phyloP scores from a whole-genome alignment of 2,329 filamentous ascomycete species.

The Pyricularia sp. region DNA sequence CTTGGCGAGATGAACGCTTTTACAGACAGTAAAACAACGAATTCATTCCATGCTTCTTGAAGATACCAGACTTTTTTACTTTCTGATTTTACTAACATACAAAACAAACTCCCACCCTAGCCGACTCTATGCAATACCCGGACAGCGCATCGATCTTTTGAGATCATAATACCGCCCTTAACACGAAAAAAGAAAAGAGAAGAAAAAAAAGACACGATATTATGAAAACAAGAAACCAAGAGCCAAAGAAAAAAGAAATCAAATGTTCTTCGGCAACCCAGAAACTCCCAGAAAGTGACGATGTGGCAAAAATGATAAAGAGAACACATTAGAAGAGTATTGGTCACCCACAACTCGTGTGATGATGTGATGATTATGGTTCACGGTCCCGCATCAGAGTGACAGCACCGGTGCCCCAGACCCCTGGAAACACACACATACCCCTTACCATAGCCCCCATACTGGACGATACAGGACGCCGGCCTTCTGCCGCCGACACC shows the following conservation, averaged over 20 bases:
- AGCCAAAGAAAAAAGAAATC: neutral
- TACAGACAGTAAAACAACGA: neutral
- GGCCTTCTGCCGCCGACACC: neutral
- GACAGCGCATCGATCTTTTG: neutral
- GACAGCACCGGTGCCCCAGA: neutral
- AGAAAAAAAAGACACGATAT: neutral
- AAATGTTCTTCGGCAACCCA: conserved; percentile 1
- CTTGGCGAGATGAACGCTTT: neutral
- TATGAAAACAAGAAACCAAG: neutral
- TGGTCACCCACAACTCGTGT: neutral
- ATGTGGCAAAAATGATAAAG: neutral
- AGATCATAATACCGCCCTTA: neutral
- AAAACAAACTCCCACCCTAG: neutral
- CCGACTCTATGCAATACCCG: neutral
- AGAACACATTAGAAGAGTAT: neutral
- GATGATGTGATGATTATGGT: neutral
- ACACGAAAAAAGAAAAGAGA: neutral
- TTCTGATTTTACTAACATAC: neutral
- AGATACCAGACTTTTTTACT: neutral
- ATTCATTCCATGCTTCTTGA: neutral
- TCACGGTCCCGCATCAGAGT: neutral
- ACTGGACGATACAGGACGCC: neutral
- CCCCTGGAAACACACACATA: neutral
- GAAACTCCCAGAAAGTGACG: neutral
- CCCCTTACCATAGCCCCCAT: neutral